Conservation (phyloP, 306 rosid species). For the Castanea sativa region DNA sequence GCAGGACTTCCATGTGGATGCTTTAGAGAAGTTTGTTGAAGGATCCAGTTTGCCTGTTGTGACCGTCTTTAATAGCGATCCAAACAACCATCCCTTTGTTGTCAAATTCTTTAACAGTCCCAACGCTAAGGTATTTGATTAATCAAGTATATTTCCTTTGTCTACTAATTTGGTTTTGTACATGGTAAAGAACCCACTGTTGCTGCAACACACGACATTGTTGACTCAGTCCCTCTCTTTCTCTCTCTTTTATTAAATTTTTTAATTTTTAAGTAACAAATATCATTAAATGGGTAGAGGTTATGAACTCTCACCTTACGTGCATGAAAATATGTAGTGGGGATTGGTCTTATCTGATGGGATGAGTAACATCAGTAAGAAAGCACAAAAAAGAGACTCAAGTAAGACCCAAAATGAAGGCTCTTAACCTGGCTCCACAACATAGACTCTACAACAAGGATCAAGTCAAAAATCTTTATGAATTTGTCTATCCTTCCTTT, state of each 20-base stretch:
- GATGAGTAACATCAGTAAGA: neutral
- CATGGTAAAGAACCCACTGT: neutral
- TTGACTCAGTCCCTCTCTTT: too few relatives aligned
- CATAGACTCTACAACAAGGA: too few relatives aligned
- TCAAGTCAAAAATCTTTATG: too few relatives aligned
- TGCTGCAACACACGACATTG: neutral
- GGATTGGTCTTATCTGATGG: neutral
- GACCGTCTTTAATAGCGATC: slow-evolving; percentile 68
- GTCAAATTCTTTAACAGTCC: slow-evolving; percentile 58
- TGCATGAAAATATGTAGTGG: neutral
- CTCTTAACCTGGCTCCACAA: too few relatives aligned
- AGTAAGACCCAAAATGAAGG: neutral
- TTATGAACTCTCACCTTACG: neutral
- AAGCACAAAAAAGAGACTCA: neutral
- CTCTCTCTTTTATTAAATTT: neutral
- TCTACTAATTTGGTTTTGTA: neutral
- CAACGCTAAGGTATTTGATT: slow-evolving; percentile 57
- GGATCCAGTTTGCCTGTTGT: slow-evolving; percentile 57
- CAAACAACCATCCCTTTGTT: slow-evolving; percentile 64
- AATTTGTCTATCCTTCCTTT: too few relatives aligned
- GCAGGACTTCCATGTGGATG: slow-evolving; percentile 73
- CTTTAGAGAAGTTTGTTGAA: slow-evolving; percentile 71
- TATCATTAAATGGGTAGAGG: neutral
- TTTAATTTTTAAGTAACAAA: neutral
- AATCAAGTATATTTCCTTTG: neutral